Evolutionary conservation across 441 rosid genomes (phyloP), one percentile per base, ranked within the genome.

Genomic region (Bocquillonia castaneifolia): DNA sequence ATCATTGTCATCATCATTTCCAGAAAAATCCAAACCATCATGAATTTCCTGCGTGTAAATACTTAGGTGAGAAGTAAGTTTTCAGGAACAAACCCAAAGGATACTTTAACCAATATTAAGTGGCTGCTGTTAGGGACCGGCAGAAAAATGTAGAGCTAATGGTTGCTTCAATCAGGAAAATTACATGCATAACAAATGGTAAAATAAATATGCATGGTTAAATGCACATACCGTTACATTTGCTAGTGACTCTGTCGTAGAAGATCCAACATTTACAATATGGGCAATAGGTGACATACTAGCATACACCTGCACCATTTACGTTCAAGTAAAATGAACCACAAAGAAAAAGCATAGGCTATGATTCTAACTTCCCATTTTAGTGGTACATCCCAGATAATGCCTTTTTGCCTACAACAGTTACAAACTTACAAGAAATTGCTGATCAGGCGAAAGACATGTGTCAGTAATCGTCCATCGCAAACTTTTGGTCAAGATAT

Each of bases 401-500:
- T 40, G 52, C 53, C 50, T 39, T 34, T 13, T 66, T 26, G n/a
- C 63, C 25, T 12, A 67, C 32, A 45, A 64, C 39, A 67, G 63
- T 60, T 63, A 36, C 54, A 66, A 69, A 79, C 87, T 81, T 76
- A 85, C 97, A 72, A 92, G 88, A 75, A 74, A 79, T 17, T 76
- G 91, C 64, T 78, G 91, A 79, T 92, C 91, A 22, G 98, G 96
- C 14, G 97, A 92, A 66, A 92, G 85, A 77, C 83, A 82, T 29
- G 97, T 81, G 82, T 92, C 98, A 2, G 97, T 92, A 71, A 88
- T 83, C 6, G 97, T 90, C 98, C 98, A 92, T 32, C 71, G 76
- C 76, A 90, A 79, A 75, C 86, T 86, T 79, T 77, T 88, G 1
- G 97, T 82, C 61, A 71, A 74, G 71, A 92, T 86, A 69, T 87